phyloP scores from a whole-genome alignment of 768 basidiomycete genomes.

The Trametes cubensis region DNA sequence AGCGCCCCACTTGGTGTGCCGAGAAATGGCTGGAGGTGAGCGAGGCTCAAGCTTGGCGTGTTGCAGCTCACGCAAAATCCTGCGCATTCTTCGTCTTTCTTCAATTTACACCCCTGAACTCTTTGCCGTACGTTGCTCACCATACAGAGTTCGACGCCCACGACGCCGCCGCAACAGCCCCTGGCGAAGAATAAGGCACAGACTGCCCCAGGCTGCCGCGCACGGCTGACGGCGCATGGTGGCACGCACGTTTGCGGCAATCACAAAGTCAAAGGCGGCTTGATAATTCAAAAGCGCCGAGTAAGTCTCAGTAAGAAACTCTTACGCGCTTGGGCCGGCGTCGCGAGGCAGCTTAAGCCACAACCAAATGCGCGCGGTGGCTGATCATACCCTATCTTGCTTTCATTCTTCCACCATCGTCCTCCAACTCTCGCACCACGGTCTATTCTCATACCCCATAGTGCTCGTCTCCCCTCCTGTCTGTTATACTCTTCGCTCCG shows the following conservation, averaged over 20 bases:
- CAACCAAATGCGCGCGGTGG: slow-evolving; percentile 4
- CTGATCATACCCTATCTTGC: slow-evolving; percentile 15
- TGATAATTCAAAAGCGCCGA: no score
- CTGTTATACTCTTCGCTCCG: background rate
- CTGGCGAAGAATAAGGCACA: background rate
- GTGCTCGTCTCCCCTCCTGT: background rate
- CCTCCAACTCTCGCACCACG: background rate
- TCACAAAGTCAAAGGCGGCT: background rate
- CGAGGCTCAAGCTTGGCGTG: background rate
- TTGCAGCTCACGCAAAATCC: background rate
- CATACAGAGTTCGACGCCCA: no score
- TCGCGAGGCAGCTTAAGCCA: background rate
- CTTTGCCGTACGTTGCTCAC: no score
- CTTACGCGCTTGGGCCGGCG: background rate
- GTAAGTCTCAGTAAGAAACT: background rate
- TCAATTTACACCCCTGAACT: no score
- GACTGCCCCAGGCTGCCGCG: background rate
- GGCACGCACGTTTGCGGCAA: slow-evolving; percentile 6
- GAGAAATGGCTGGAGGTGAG: background rate
- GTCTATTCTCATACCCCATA: background rate
- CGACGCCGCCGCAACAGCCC: no score
- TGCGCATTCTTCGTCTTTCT: background rate
- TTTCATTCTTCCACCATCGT: slow-evolving; percentile 14
- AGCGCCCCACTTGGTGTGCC: background rate
- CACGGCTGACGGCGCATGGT: background rate